Evolutionary conservation across 495 filamentous ascomycete genomes (phyloP), one percentile per base, ranked within the genome.

Genomic region (Hyaloscypha variabilis): DNA sequence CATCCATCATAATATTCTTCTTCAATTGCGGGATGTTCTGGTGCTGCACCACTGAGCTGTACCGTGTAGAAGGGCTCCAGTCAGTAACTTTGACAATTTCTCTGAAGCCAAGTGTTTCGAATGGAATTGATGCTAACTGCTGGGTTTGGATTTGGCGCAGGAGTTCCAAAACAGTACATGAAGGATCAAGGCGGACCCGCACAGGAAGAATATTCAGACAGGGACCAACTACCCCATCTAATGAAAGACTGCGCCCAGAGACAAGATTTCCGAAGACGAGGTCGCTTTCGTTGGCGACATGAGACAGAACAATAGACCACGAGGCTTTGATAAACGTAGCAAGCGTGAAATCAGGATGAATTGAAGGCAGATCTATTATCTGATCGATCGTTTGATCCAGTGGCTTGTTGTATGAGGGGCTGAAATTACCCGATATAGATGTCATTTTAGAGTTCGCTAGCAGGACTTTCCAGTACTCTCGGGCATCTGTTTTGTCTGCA

Each of bases 221-320:
- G 11, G 78, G 78, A 3, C 80, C 80, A 25, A 58, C 30, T 8
- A 62, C 36, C 10, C 49, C 31, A 13, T 36, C 8, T 25, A 67
- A 23, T n/a, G 42, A 50, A 84, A 65, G 26, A 36, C 83, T 84
- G 23, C 90, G 83, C 3, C 89, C 87, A 3, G 80, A 83, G 2
- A 82, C 83, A 5, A 90, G 84, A 55, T 81, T 74, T 46, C 87
- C 88, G 64, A 91, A 91, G 2, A 82, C 76, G 5, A 91, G 77
- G 63, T 91, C 88, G 0, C 63, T 34, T 1, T 69, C 77, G 0
- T 61, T 34, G 6, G 85, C 77, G 8, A 78, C 80, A 10, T 81
- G 83, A 14, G 87, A 81, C 5, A 91, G 78, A 1, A 82, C 72
- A 0, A 89, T 53, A 0, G 87, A 84, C 88, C 88, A 91, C 0